Percentiles rank a stretch among this genome's conserved stretches.
Conservation (phyloP, 1,139 yeast species). For the Casaregolazyma suthepensis region DNA sequence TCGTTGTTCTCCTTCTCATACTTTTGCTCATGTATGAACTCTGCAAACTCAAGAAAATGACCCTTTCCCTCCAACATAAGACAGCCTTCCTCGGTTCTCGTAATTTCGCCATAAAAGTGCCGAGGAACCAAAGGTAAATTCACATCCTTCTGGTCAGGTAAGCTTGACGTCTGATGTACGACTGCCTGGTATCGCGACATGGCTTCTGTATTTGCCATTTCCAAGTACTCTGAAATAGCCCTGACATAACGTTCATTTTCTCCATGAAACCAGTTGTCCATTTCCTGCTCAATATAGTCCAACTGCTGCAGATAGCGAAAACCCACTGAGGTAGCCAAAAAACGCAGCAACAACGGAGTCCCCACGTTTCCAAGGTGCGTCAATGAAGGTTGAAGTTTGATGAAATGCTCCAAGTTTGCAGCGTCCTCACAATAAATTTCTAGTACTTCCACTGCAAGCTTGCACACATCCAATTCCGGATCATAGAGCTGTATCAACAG, state of each 20-base stretch:
- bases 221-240: slow-evolving; percentile 44
- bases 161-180: slow-evolving; percentile 2
- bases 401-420: slow-evolving; percentile 40
- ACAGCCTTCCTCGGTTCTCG: slow-evolving; percentile 78
- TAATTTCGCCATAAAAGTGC: slow-evolving; percentile 74
- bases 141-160: slow-evolving; percentile 6
- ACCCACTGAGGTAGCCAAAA: slow-evolving; percentile 52
- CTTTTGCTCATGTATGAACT: slow-evolving; percentile 36
- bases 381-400: slow-evolving; percentile 41
- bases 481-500: slow-evolving; percentile 71
- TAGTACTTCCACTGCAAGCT: slow-evolving; percentile 48
- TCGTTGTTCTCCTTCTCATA: slow-evolving; percentile 25
- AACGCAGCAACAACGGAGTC: slow-evolving; percentile 44
- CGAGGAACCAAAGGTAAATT: slow-evolving; percentile 38
- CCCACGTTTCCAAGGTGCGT: slow-evolving; percentile 42
- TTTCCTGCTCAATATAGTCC: slow-evolving; percentile 51
- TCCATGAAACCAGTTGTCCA: slow-evolving; percentile 55
- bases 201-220: slow-evolving; percentile 23
- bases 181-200: slow-evolving; percentile 9
- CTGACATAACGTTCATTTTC: slow-evolving; percentile 48
- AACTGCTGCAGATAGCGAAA: slow-evolving; percentile 46
- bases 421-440: slow-evolving; percentile 43
- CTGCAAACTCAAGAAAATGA: slow-evolving; percentile 41
- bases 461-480: slow-evolving; percentile 49
- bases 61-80: slow-evolving; percentile 43